Percentiles rank a stretch among this genome's conserved stretches.
Evolutionary conservation across 75 land plant species (phyloP).

Genomic region (Picea sitchensis): DNA sequence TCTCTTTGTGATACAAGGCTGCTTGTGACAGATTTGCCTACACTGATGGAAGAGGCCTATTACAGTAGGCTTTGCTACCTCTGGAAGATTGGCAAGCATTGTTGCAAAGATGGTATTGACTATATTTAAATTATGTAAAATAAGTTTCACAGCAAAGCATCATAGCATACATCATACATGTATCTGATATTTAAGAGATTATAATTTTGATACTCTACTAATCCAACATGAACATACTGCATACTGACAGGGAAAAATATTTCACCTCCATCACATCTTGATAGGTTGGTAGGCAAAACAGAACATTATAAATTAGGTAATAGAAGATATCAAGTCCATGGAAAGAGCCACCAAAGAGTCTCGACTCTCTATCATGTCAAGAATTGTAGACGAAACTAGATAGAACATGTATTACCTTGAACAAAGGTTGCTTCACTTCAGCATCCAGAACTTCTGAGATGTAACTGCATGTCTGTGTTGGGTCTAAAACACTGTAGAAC

Average conservation of each 20-base stretch:
- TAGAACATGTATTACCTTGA: slow-evolving; percentile 54
- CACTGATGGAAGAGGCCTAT: background rate
- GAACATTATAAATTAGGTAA: background rate
- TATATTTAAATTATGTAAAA: background rate
- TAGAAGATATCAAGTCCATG: background rate
- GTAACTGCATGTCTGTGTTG: slow-evolving; percentile 55
- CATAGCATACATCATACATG: background rate
- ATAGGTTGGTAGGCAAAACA: background rate
- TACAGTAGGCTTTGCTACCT: background rate
- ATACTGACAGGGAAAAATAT: background rate
- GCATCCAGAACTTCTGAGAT: slow-evolving; percentile 85
- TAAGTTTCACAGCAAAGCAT: background rate
- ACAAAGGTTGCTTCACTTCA: slow-evolving; percentile 69
- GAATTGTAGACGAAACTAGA: background rate
- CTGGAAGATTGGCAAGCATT: background rate
- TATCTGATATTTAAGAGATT: background rate
- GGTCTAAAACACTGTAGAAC: slow-evolving; percentile 51
- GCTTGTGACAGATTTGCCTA: background rate
- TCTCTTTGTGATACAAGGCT: background rate
- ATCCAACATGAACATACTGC: background rate
- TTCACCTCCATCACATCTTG: background rate
- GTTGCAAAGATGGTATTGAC: background rate
- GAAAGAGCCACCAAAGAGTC: background rate
- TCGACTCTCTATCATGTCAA: background rate
- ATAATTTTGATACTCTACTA: background rate